A percentile compares a stretch with the other conserved stretches of the same genome.
These are phyloP conservation scores for Russula abietina DNA, from an alignment of 768 basidiomycete species.

Conservation along the genomic window DNA sequence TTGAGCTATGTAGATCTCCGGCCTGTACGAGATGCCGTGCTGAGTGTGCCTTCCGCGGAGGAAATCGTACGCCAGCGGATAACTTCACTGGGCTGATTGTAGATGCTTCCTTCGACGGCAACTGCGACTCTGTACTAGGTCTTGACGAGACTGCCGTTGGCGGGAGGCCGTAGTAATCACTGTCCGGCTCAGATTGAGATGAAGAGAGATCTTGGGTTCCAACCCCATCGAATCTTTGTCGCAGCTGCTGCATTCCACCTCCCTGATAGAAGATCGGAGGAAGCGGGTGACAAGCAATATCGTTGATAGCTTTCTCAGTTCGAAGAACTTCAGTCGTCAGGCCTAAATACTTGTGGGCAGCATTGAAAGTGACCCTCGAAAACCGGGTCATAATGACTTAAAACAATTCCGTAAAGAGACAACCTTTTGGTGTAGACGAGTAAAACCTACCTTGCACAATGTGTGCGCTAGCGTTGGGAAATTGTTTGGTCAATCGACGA, in stretches of 20 bases:
- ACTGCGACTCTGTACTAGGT: slow-evolving; percentile 14
- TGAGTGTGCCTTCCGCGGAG: slow-evolving; percentile 27
- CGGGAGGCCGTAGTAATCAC: slow-evolving; percentile 49
- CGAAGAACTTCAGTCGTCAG: slow-evolving; percentile 91
- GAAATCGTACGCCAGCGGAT: slow-evolving; percentile 19
- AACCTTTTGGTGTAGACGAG: neutral
- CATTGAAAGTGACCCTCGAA: slow-evolving; percentile 94
- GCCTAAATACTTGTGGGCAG: slow-evolving; percentile 94
- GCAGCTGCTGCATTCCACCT: slow-evolving; percentile 81
- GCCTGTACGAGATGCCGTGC: slow-evolving; percentile 63
- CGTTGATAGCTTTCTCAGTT: slow-evolving; percentile 96
- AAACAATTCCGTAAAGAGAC: slow-evolving; percentile 13
- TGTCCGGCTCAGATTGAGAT: slow-evolving; percentile 40
- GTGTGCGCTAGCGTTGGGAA: slow-evolving; percentile 93
- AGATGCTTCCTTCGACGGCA: slow-evolving; percentile 27
- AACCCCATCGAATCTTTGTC: slow-evolving; percentile 79
- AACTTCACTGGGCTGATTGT: slow-evolving; percentile 27
- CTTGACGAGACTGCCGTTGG: slow-evolving; percentile 25
- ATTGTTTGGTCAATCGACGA: slow-evolving; percentile 87
- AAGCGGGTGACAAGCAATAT: slow-evolving; percentile 92
- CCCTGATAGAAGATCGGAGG: slow-evolving; percentile 88
- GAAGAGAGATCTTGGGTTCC: slow-evolving; percentile 29
- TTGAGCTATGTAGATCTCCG: slow-evolving; percentile 65
- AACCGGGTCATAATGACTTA: slow-evolving; percentile 89
- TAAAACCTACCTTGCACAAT: slow-evolving; percentile 74